These are phyloP conservation scores for Aspergillus haitiensis DNA, from an alignment of 495 filamentous ascomycete genomes.

Conservation along the genomic window DNA sequence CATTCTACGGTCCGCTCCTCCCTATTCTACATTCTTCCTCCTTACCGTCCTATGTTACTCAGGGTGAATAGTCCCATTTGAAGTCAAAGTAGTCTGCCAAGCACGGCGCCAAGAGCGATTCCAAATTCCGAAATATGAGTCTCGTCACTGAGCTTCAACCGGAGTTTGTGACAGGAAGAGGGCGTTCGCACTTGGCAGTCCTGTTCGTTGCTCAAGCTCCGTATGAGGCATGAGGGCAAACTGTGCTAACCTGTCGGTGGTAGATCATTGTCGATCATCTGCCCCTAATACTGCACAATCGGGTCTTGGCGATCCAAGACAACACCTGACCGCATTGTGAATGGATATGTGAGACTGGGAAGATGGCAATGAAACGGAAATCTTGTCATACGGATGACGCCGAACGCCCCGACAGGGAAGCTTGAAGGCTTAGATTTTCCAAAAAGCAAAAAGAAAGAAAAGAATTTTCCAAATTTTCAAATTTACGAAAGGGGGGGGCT, in stretches of 20 bases:
- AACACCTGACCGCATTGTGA: conserved; percentile 3
- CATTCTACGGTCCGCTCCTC: conserved; percentile 6
- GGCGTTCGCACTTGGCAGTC: background rate
- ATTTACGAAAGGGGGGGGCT: too few relatives aligned
- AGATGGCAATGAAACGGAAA: background rate
- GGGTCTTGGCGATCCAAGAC: conserved; percentile 21
- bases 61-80: conserved; percentile 4
- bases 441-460: background rate
- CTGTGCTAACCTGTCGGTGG: conserved; percentile 10
- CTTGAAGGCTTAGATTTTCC: background rate
- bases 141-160: conserved; percentile 8
- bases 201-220: conserved; percentile 10
- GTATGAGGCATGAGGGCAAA: conserved; percentile 12
- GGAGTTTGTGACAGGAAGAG: conserved; percentile 5
- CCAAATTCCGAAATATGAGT: conserved; percentile 10
- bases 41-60: conserved; percentile 18
- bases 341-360: background rate
- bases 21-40: conserved; percentile 3
- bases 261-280: conserved; percentile 30
- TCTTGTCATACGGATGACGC: background rate
- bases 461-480: too few relatives aligned
- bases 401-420: background rate
- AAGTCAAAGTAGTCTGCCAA: conserved; percentile 7
- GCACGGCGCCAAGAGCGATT: conserved; percentile 15
- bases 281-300: conserved; percentile 18